phyloP scores from a whole-genome alignment of 495 filamentous ascomycete species.

The Hypoxylon subgilvum region DNA sequence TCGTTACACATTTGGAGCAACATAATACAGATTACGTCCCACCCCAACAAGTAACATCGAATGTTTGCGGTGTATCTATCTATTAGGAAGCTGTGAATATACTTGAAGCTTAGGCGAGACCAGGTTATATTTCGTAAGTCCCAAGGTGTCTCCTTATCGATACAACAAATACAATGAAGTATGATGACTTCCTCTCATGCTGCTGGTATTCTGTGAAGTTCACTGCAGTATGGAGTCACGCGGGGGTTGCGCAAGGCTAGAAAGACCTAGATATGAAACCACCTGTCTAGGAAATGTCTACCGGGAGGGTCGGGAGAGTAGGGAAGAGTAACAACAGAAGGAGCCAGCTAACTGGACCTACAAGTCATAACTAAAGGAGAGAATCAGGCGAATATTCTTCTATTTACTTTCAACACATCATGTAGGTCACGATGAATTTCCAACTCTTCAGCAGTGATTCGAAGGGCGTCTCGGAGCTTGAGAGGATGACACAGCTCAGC shows the following conservation, averaged over 20 bases:
- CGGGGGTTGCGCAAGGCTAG: background rate
- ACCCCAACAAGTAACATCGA: constrained; percentile 10
- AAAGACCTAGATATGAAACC: background rate
- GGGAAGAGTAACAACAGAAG: no score
- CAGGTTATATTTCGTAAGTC: constrained; percentile 6
- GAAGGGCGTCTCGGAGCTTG: constrained; percentile 39
- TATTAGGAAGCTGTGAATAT: no score
- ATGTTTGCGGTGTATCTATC: background rate
- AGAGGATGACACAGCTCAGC: constrained; percentile 30
- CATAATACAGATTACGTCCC: constrained; percentile 14
- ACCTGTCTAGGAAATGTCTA: constrained; percentile 3
- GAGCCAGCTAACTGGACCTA: constrained; percentile 12
- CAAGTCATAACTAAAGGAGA: constrained; percentile 10
- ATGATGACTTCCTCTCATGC: no score
- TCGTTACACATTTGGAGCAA: constrained; percentile 1
- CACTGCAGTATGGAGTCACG: background rate
- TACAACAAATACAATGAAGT: background rate
- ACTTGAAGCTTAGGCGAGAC: background rate
- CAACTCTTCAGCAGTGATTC: constrained; percentile 37
- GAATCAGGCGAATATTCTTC: background rate
- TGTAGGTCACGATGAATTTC: constrained; percentile 45
- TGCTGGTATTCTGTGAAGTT: background rate
- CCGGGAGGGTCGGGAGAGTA: no score
- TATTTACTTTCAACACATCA: constrained; percentile 20
- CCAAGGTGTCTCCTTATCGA: constrained; percentile 1